A percentile compares a stretch with the other conserved stretches of the same genome.
These are phyloP conservation scores for Lunasporangiospora selenospora DNA, from an alignment of 192 early-diverging fungal genomes.

Conservation along the genomic window DNA sequence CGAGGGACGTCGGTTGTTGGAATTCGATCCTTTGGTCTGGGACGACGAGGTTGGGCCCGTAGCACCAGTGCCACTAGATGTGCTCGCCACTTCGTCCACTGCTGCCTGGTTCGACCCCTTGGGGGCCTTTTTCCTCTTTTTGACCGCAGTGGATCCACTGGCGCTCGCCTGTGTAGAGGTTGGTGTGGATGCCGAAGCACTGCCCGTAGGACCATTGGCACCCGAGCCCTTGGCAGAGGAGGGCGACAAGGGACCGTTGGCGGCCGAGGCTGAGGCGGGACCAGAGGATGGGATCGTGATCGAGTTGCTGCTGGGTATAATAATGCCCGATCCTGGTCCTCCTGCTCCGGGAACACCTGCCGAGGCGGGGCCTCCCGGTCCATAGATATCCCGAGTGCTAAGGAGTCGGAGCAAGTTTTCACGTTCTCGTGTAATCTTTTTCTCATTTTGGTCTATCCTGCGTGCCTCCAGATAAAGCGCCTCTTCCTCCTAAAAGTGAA, in stretches of 20 bases:
- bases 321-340: slow-evolving; percentile 39
- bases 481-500: slow-evolving; percentile 72
- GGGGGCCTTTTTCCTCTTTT: slow-evolving; percentile 42
- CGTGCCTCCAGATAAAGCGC: slow-evolving; percentile 78
- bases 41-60: neutral
- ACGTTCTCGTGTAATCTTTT: slow-evolving; percentile 77
- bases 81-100: slow-evolving; percentile 1
- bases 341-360: slow-evolving; percentile 32
- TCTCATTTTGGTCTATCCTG: slow-evolving; percentile 83
- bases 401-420: slow-evolving; percentile 76
- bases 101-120: slow-evolving; percentile 36
- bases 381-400: slow-evolving; percentile 55
- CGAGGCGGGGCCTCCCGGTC: slow-evolving; percentile 32
- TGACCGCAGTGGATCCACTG: slow-evolving; percentile 4
- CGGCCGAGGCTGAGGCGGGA: neutral
- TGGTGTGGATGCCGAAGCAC: too few species aligned
- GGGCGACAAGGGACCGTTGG: slow-evolving; percentile 16
- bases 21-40: slow-evolving; percentile 28
- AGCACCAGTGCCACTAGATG: neutral
- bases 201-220: slow-evolving; percentile 2
- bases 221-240: slow-evolving; percentile 7
- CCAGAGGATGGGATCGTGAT: slow-evolving; percentile 41
- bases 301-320: slow-evolving; percentile 49
- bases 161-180: neutral
- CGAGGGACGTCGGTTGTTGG: slow-evolving; percentile 29